Evolutionary conservation across 495 filamentous ascomycete species (phyloP), one percentile per base, ranked within the genome.

Genomic region (Bryoglossum gracile): DNA sequence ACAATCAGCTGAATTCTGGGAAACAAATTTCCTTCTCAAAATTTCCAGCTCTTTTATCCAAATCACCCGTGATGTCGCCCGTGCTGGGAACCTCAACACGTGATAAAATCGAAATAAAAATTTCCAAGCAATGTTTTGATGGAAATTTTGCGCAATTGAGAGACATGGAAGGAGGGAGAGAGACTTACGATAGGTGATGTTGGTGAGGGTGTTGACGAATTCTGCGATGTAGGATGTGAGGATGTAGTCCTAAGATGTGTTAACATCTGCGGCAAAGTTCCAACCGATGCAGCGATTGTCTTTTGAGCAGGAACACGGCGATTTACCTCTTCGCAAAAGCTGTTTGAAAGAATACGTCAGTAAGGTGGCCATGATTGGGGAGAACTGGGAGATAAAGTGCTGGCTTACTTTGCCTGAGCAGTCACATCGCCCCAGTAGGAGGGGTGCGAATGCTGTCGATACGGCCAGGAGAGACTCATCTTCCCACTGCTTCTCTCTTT

Each of bases 121-220:
- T n/a, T n/a, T n/a, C n/a, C n/a, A n/a, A n/a, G n/a, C n/a, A n/a
- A n/a, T n/a, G n/a, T n/a, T n/a, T n/a, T n/a, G n/a, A n/a, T n/a
- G n/a, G n/a, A n/a, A n/a, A n/a, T n/a, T n/a, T n/a, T n/a, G 23
- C 3, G 0, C 2, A 45, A 33, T 11, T 14, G 4, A 44, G 23
- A 45, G 28, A 21, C 11, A n/a, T 21, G 38, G 39, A 30, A 22
- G 50, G 22, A 33, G 18, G 43, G 34, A 4, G 45, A 8, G 11
- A 22, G 26, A 56, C 63, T 14, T 64, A 74, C 72, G 44, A 51
- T 78, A 78, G 5, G 61, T 62, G 1, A 77, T 17, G 45, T 75
- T 81, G 3, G 68, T 75, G n/a, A 79, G 33, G 0, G 70, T 73
- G 51, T 77, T 79, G 62, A 78, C 66, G 58, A 78, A 73, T 48